A percentile compares a stretch with the other conserved stretches of the same genome.
phyloP scores from a whole-genome alignment of 306 rosid species.

The Medicago ruthenica region DNA sequence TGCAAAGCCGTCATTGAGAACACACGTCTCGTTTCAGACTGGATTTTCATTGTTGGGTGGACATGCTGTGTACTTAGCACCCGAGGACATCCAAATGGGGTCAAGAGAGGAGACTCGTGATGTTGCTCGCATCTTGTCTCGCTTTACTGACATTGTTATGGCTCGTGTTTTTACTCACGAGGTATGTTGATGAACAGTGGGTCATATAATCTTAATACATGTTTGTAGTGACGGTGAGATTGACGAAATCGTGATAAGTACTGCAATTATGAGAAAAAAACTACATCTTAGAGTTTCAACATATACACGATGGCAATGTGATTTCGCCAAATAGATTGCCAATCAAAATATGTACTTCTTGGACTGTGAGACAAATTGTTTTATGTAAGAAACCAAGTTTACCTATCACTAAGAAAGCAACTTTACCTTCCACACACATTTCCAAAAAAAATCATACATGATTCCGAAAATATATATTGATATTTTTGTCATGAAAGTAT shows the following conservation, averaged over 20 bases:
- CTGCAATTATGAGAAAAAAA: too few relatives aligned
- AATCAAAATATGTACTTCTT: too few relatives aligned
- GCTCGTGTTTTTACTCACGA: conserved; percentile 93
- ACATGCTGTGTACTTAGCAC: conserved; percentile 89
- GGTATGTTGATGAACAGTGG: conserved; percentile 38
- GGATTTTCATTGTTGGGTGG: conserved; percentile 88
- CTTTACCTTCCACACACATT: too few relatives aligned
- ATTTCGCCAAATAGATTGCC: too few relatives aligned
- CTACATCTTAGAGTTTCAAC: too few relatives aligned
- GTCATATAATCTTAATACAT: not conserved
- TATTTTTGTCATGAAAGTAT: too few relatives aligned
- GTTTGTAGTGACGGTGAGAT: not conserved
- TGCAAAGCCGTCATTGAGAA: conserved; percentile 93
- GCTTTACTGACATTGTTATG: conserved; percentile 85
- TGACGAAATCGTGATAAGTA: too few relatives aligned
- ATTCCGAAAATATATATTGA: not conserved
- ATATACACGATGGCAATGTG: too few relatives aligned
- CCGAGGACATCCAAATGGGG: conserved; percentile 93
- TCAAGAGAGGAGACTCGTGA: conserved; percentile 96
- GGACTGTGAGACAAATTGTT: too few relatives aligned
- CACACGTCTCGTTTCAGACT: conserved; percentile 91
- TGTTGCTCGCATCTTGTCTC: conserved; percentile 79
- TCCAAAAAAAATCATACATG: too few relatives aligned
- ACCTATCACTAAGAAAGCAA: too few relatives aligned
- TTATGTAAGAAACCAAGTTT: too few relatives aligned